phyloP scores from a whole-genome alignment of 768 basidiomycete species.

The Boletus tomentosulus region DNA sequence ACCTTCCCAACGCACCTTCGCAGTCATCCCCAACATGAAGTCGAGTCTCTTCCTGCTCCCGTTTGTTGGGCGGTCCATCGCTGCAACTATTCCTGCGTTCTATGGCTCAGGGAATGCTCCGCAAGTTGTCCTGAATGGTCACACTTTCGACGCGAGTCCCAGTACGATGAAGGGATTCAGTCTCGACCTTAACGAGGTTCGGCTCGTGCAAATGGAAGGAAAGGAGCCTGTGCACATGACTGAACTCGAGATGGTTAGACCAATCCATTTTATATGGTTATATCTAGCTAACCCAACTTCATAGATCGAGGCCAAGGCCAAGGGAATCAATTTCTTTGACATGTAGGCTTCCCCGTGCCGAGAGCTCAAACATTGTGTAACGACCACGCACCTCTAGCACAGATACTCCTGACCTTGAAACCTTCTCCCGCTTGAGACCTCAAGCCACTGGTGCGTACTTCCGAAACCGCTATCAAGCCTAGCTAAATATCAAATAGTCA shows the following conservation, averaged over 20 bases:
- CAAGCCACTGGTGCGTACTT: slow-evolving; percentile 37
- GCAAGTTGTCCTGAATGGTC: slow-evolving; percentile 27
- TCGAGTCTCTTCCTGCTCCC: slow-evolving; percentile 16
- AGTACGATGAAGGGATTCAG: slow-evolving; percentile 45
- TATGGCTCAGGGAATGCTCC: slow-evolving; percentile 2
- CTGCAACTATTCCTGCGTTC: slow-evolving; percentile 13
- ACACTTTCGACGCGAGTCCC: slow-evolving; percentile 21
- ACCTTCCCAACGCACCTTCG: background rate
- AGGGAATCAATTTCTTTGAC: slow-evolving; percentile 83
- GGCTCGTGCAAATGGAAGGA: slow-evolving; percentile 74
- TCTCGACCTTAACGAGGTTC: slow-evolving; percentile 65
- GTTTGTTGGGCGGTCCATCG: slow-evolving; percentile 17
- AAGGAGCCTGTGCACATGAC: slow-evolving; percentile 75
- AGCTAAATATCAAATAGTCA: slow-evolving; percentile 31
- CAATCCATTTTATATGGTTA: too few relatives aligned
- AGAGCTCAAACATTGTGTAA: background rate
- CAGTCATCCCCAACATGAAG: slow-evolving; percentile 5
- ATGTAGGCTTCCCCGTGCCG: slow-evolving; percentile 45
- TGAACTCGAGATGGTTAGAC: slow-evolving; percentile 78
- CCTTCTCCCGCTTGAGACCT: slow-evolving; percentile 34
- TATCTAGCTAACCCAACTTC: background rate
- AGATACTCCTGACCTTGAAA: slow-evolving; percentile 62
- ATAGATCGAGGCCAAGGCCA: slow-evolving; percentile 73
- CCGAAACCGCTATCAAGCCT: background rate
- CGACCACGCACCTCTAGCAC: slow-evolving; percentile 45